These are phyloP conservation scores for Rhododendron ferrugineum DNA, from an alignment of 148 eudicot genomes.

Conservation along the genomic window DNA sequence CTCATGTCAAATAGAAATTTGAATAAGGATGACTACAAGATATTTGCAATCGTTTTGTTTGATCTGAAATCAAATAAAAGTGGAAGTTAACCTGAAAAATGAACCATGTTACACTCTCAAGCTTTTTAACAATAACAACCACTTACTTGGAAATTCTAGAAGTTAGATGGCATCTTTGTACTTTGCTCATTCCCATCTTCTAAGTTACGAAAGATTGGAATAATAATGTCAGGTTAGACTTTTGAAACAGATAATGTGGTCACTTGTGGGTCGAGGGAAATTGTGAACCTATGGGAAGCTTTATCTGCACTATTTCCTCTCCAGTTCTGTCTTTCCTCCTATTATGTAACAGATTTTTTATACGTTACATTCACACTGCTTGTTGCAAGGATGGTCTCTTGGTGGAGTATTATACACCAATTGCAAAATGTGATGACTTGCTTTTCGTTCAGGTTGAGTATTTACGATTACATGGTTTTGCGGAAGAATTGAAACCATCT, in stretches of 20 bases:
- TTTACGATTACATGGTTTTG: background rate
- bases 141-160: background rate
- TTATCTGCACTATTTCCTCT: background rate
- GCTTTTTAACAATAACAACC: background rate
- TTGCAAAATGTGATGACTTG: background rate
- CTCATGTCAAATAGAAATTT: background rate
- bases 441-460: background rate
- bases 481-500: constrained; percentile 4
- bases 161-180: background rate
- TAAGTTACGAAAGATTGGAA: background rate
- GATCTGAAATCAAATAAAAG: background rate
- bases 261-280: background rate
- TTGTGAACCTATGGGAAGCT: background rate
- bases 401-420: background rate
- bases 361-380: background rate
- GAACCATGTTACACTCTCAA: background rate
- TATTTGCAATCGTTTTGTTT: background rate
- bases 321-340: background rate
- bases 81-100: background rate
- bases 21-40: background rate
- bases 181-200: background rate
- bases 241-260: background rate
- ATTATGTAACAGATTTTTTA: background rate
- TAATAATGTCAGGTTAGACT: too few species aligned
- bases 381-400: background rate